A percentile compares a stretch with the other conserved stretches of the same genome.
phyloP scores from a whole-genome alignment of 2,329 filamentous ascomycete genomes.

The Aureobasidium sp. region DNA sequence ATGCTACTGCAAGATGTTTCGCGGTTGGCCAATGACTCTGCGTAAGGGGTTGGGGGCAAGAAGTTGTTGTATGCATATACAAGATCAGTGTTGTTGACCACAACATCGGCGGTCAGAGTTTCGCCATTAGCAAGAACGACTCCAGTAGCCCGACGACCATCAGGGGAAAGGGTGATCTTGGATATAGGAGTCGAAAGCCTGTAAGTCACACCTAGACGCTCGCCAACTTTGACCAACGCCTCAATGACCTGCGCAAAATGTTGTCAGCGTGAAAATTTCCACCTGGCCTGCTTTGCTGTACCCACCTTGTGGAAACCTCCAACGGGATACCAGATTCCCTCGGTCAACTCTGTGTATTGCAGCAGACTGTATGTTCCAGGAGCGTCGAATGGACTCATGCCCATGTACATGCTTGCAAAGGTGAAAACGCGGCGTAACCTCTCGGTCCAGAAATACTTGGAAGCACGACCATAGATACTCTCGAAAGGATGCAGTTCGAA shows the following conservation, averaged over 20 bases:
- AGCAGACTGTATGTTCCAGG: slow-evolving; percentile 66
- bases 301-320: slow-evolving; percentile 61
- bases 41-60: slow-evolving; percentile 44
- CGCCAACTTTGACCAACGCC: slow-evolving; percentile 56
- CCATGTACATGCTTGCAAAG: slow-evolving; percentile 77
- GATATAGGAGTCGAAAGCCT: slow-evolving; percentile 52
- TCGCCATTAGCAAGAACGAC: slow-evolving; percentile 54
- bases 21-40: slow-evolving; percentile 40
- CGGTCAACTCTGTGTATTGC: slow-evolving; percentile 67
- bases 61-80: slow-evolving; percentile 69
- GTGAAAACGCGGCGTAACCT: slow-evolving; percentile 64
- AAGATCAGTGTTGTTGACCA: slow-evolving; percentile 66
- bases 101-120: slow-evolving; percentile 54
- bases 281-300: neutral
- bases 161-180: slow-evolving; percentile 46
- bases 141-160: slow-evolving; percentile 50
- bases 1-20: slow-evolving; percentile 64
- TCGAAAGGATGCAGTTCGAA: slow-evolving; percentile 62
- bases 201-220: slow-evolving; percentile 56
- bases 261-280: neutral
- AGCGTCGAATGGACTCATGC: slow-evolving; percentile 70
- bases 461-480: slow-evolving; percentile 59
- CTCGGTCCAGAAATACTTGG: slow-evolving; percentile 63
- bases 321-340: slow-evolving; percentile 69
- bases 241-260: slow-evolving; percentile 41